These are phyloP conservation scores for Sisymbrium altissimum DNA, from an alignment of 345 rosid genomes.

Conservation along the genomic window DNA sequence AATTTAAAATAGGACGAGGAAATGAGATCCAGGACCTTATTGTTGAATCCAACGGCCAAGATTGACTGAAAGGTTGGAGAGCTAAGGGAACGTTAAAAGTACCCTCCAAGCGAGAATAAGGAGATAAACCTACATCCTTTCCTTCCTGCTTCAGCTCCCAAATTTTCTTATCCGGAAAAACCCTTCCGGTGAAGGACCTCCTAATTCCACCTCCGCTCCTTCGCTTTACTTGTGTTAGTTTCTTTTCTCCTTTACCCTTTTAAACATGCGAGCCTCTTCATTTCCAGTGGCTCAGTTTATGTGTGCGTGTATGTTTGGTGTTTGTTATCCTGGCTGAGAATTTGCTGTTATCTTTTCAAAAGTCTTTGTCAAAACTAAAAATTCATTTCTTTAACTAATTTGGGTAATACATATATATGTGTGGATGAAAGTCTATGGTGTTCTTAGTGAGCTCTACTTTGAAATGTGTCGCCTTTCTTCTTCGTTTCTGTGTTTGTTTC, in stretches of 20 bases:
- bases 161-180: conserved; percentile 26
- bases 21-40: background rate
- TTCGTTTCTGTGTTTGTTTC: background rate
- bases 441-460: background rate
- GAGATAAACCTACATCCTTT: conserved; percentile 30
- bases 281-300: background rate
- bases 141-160: background rate
- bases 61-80: conserved; percentile 36
- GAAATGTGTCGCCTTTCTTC: conserved; percentile 15
- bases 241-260: background rate
- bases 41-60: conserved; percentile 41
- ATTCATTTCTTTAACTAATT: background rate
- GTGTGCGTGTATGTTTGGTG: background rate
- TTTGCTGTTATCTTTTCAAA: background rate
- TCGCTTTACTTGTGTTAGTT: conserved; percentile 10
- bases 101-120: background rate
- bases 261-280: background rate
- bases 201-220: background rate
- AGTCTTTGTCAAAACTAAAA: background rate
- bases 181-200: background rate
- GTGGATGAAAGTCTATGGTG: background rate
- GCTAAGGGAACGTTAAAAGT: conserved; percentile 18
- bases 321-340: background rate
- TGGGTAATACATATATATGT: background rate
- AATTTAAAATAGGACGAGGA: too few relatives aligned